Evolutionary conservation across 345 rosid species (phyloP).

Genomic region (Eucalyptus sp.): DNA sequence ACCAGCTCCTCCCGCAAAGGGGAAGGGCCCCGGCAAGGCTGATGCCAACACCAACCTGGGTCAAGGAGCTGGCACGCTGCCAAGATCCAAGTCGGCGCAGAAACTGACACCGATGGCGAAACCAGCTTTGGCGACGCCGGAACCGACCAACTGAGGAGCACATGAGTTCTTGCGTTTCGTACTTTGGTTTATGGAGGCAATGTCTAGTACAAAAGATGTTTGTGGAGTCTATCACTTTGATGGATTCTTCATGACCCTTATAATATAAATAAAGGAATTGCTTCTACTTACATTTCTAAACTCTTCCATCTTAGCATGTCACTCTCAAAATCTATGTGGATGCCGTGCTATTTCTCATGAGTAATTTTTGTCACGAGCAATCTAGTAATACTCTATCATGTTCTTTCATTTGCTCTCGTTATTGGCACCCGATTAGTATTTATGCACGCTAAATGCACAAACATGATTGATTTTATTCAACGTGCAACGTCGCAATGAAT

Average conservation of each 20-base stretch:
- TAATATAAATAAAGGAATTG: background rate
- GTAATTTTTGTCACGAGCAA: background rate
- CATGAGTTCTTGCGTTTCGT: background rate
- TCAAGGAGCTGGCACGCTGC: background rate
- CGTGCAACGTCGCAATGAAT: rapidly evolving
- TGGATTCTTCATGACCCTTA: background rate
- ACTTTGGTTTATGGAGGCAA: background rate
- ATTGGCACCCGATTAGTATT: background rate
- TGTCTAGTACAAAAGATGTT: background rate
- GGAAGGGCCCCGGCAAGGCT: background rate
- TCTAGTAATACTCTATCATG: no score
- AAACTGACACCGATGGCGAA: background rate
- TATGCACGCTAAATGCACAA: background rate
- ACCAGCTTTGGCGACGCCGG: background rate
- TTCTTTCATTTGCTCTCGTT: background rate
- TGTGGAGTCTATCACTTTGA: background rate
- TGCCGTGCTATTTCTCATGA: background rate
- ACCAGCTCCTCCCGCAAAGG: background rate
- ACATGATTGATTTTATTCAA: background rate
- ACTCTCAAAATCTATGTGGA: background rate
- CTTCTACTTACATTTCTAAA: background rate
- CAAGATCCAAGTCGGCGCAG: background rate
- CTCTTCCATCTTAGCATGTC: background rate
- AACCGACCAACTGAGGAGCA: background rate
- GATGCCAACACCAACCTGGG: background rate